Conservation (phyloP, 108 stramenopile species). For the Cyclotella baltica region DNA sequence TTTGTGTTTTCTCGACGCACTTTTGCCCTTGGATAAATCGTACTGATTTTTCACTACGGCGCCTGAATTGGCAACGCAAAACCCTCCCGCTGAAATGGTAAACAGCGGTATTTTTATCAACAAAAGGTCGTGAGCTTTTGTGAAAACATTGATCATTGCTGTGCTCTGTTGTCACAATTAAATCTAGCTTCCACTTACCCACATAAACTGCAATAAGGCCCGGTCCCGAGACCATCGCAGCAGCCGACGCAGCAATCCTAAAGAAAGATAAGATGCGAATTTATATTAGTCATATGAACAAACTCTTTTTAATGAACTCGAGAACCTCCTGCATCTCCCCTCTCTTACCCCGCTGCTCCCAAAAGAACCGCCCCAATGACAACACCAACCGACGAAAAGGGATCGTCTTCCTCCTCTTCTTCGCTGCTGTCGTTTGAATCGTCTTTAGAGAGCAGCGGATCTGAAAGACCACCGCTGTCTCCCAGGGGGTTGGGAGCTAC, state of each 20-base stretch:
- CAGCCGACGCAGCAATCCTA: background rate
- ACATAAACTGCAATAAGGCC: background rate
- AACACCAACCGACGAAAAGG: background rate
- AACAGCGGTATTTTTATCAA: background rate
- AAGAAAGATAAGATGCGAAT: background rate
- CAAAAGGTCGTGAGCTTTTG: background rate
- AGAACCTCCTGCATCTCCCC: background rate
- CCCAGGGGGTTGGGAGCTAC: too few relatives aligned
- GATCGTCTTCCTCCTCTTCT: constrained; percentile 10
- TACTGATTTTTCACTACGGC: constrained; percentile 4
- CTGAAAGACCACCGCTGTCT: too few relatives aligned
- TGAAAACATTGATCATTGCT: background rate
- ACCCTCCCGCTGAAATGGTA: constrained; percentile 4
- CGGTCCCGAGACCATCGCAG: background rate
- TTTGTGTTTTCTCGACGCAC: background rate
- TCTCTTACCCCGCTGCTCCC: background rate
- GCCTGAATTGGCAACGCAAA: background rate
- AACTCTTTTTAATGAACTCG: too few relatives aligned
- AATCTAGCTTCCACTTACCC: background rate
- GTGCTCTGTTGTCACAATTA: background rate
- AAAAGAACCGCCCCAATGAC: background rate
- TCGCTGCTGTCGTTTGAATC: too few relatives aligned
- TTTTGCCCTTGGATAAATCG: background rate
- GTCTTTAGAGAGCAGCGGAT: too few relatives aligned
- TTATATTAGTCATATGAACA: background rate